A percentile compares a stretch with the other conserved stretches of the same genome.
These are phyloP conservation scores for Lepidium sativum DNA, from an alignment of 345 rosid species.

Conservation along the genomic window DNA sequence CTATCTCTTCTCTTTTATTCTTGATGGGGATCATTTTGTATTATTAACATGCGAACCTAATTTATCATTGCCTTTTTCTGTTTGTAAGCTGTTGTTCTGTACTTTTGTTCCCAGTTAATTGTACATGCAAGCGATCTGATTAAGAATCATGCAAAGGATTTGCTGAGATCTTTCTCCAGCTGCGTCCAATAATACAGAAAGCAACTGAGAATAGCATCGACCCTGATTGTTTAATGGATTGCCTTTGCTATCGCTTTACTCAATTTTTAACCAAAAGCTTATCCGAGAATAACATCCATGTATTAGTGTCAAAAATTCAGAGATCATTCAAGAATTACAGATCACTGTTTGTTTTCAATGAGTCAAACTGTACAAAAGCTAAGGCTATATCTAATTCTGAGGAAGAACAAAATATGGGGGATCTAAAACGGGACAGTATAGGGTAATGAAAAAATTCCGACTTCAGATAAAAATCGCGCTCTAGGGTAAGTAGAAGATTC, in stretches of 20 bases:
- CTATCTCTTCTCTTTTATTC: background rate
- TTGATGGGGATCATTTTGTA: slow-evolving; percentile 3
- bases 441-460: slow-evolving; percentile 49
- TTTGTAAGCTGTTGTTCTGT: background rate
- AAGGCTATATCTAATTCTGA: slow-evolving; percentile 2
- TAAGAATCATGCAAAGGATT: background rate
- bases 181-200: no score
- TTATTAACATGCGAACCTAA: slow-evolving; percentile 15
- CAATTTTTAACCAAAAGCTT: no score
- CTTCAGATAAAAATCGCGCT: slow-evolving; percentile 34
- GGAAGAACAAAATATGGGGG: slow-evolving; percentile 4
- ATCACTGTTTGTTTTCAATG: slow-evolving; percentile 4
- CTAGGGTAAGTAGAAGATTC: slow-evolving; percentile 18
- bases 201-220: no score
- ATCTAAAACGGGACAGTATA: slow-evolving; percentile 46
- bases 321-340: background rate
- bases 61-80: background rate
- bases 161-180: background rate
- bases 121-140: background rate
- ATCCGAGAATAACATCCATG: background rate
- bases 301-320: background rate
- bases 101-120: background rate
- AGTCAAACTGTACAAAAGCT: slow-evolving; percentile 16
- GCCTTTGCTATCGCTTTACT: no score
- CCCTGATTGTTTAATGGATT: no score